Evolutionary conservation across 2,329 filamentous ascomycete species (phyloP).

Genomic region (Verticillium tricorpus): DNA sequence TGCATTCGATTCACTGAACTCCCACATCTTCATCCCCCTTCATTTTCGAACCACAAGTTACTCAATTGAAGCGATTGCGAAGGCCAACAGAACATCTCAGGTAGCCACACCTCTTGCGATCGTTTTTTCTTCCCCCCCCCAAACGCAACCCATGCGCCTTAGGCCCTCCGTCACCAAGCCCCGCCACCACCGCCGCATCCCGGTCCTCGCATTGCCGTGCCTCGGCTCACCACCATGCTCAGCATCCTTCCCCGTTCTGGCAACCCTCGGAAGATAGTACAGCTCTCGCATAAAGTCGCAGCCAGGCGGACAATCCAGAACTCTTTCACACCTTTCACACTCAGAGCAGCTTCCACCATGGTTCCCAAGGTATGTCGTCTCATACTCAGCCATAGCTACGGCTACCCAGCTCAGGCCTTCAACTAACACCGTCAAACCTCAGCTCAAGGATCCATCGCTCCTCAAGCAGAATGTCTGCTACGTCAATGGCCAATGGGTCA

Average conservation of each 20-base stretch:
- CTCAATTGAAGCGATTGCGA: neutral
- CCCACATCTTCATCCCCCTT: neutral
- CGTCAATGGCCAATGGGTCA: constrained; percentile 90
- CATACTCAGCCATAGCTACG: neutral
- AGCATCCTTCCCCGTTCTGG: constrained; percentile 1
- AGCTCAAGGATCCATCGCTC: constrained; percentile 76
- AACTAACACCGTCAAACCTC: constrained; percentile 1
- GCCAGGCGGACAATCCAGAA: neutral
- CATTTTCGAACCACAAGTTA: neutral
- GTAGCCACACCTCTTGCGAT: neutral
- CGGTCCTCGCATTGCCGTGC: neutral
- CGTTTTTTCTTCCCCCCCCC: neutral
- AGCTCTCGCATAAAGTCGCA: constrained; percentile 19
- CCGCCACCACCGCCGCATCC: neutral
- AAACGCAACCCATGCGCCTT: neutral
- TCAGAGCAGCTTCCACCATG: constrained; percentile 42
- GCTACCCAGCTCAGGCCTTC: neutral
- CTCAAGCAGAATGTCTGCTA: constrained; percentile 80
- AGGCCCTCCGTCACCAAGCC: neutral
- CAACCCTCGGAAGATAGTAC: neutral
- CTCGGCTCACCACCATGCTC: constrained; percentile 1
- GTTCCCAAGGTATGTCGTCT: constrained; percentile 33
- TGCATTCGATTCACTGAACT: neutral
- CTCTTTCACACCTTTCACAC: constrained; percentile 8
- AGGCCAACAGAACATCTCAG: neutral